Evolutionary conservation across 306 rosid genomes (phyloP).

Genomic region (Castanea mollissima): DNA sequence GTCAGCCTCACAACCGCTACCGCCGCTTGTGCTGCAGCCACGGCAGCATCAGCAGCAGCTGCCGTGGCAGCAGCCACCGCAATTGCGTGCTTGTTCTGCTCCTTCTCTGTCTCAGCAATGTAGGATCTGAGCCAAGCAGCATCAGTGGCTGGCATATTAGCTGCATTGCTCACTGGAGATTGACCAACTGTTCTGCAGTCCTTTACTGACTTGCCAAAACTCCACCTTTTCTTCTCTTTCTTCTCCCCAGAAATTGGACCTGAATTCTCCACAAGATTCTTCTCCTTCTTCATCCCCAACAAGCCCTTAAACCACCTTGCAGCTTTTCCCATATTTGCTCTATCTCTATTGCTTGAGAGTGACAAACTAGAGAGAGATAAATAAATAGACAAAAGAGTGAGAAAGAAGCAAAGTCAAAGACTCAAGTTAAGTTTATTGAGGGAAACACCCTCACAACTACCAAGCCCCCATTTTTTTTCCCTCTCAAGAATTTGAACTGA

Average conservation of each 20-base stretch:
- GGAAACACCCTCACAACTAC: background rate
- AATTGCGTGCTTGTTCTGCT: conserved; percentile 88
- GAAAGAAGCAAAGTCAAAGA: conserved; percentile 10
- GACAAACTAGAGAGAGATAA: conserved; percentile 29
- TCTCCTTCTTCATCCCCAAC: conserved; percentile 83
- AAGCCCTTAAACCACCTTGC: conserved; percentile 83
- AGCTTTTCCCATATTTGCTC: conserved; percentile 55
- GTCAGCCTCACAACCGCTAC: conserved; percentile 85
- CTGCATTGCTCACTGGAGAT: background rate
- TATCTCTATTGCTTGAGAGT: conserved; percentile 3
- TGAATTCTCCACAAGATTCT: conserved; percentile 38
- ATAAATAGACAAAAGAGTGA: background rate
- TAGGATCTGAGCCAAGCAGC: conserved; percentile 71
- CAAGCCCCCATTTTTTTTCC: background rate
- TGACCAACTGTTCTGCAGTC: conserved; percentile 26
- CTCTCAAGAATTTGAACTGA: conserved; percentile 7
- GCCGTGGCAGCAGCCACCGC: conserved; percentile 98
- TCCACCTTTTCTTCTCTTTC: conserved; percentile 81
- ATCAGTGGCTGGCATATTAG: conserved; percentile 24
- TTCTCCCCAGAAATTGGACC: conserved; percentile 27
- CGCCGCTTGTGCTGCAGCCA: conserved; percentile 89
- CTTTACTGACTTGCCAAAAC: conserved; percentile 70
- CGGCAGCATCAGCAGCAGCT: conserved; percentile 84
- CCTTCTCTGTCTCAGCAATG: conserved; percentile 54
- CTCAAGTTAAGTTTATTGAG: conserved; percentile 25